A percentile compares a stretch with the other conserved stretches of the same genome.
These are phyloP conservation scores for Pythium graminicola DNA, from an alignment of 352 stramenopile genomes.

Conservation along the genomic window DNA sequence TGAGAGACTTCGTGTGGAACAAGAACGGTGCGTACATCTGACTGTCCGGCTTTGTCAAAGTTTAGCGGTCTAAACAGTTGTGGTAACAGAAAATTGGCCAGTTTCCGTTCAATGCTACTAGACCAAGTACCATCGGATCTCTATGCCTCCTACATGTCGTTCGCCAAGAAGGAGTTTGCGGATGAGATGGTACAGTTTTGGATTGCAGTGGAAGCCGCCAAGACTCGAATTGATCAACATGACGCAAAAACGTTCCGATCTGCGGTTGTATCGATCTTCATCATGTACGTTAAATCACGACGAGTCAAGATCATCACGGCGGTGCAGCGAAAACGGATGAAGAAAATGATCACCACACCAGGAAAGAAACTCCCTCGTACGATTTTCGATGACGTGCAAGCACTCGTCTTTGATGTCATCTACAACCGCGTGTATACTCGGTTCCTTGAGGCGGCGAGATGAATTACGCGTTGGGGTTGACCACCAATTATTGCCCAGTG, in stretches of 20 bases:
- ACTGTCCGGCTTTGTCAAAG: not conserved
- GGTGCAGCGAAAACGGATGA: constrained; percentile 59
- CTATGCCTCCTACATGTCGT: too few species aligned
- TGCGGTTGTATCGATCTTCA: constrained; percentile 39
- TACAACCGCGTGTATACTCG: constrained; percentile 45
- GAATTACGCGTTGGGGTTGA: too few species aligned
- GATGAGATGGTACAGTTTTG: constrained; percentile 55
- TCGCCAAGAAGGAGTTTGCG: too few species aligned
- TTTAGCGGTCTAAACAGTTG: too few species aligned
- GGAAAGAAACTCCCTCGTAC: constrained; percentile 35
- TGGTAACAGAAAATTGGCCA: too few species aligned
- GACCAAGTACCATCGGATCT: too few species aligned
- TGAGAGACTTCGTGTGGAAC: not conserved
- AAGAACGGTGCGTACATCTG: constrained; percentile 12
- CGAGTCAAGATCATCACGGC: constrained; percentile 57
- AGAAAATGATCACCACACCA: constrained; percentile 54
- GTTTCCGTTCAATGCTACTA: too few species aligned
- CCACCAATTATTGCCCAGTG: too few species aligned
- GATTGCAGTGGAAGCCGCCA: constrained; percentile 53
- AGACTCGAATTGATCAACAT: constrained; percentile 20
- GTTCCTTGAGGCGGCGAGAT: constrained; percentile 21
- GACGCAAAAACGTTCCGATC: constrained; percentile 36
- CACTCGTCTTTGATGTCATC: constrained; percentile 52
- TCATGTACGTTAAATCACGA: constrained; percentile 55
- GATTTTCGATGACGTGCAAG: constrained; percentile 53